A percentile compares a stretch with the other conserved stretches of the same genome.
These are phyloP conservation scores for Raffaelea arxii DNA, from an alignment of 2,329 filamentous ascomycete genomes.

Conservation along the genomic window DNA sequence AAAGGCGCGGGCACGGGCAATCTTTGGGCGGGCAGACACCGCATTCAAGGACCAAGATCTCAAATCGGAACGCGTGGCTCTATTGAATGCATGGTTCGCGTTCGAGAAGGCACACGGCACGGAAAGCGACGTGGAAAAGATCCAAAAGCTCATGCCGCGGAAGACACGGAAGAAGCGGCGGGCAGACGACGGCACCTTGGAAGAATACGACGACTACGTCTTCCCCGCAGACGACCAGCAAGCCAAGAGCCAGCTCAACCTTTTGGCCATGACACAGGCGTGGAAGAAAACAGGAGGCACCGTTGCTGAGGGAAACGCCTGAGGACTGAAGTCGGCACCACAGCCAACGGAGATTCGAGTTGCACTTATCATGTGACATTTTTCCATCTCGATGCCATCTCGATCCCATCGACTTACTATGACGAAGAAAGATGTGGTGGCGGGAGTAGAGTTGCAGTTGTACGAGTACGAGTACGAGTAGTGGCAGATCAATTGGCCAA, in stretches of 20 bases:
- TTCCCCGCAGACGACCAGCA: constrained; percentile 93
- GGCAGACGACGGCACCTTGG: constrained; percentile 85
- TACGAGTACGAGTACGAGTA: too few relatives aligned
- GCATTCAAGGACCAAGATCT: constrained; percentile 82
- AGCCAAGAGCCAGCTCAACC: constrained; percentile 69
- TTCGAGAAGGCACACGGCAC: constrained; percentile 84
- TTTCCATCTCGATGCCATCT: too few relatives aligned
- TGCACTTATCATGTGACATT: too few relatives aligned
- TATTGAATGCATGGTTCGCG: constrained; percentile 84
- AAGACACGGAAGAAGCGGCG: constrained; percentile 86
- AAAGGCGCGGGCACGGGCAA: constrained; percentile 67
- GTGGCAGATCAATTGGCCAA: too few relatives aligned
- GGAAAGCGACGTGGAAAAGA: constrained; percentile 63
- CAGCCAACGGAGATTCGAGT: too few relatives aligned
- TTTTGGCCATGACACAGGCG: constrained; percentile 75
- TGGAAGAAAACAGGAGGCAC: constrained; percentile 60
- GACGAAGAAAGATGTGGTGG: too few relatives aligned
- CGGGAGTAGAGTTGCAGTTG: too few relatives aligned
- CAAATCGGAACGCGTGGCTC: constrained; percentile 85
- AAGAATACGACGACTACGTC: constrained; percentile 95
- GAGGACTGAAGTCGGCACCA: too few relatives aligned
- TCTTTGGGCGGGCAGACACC: constrained; percentile 81
- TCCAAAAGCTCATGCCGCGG: constrained; percentile 89
- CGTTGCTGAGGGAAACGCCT: not conserved
- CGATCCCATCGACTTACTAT: too few relatives aligned